Percentiles rank a stretch among this genome's conserved stretches.
These are phyloP conservation scores for Peronospora tabacina DNA, from an alignment of 352 stramenopile species.

Conservation along the genomic window DNA sequence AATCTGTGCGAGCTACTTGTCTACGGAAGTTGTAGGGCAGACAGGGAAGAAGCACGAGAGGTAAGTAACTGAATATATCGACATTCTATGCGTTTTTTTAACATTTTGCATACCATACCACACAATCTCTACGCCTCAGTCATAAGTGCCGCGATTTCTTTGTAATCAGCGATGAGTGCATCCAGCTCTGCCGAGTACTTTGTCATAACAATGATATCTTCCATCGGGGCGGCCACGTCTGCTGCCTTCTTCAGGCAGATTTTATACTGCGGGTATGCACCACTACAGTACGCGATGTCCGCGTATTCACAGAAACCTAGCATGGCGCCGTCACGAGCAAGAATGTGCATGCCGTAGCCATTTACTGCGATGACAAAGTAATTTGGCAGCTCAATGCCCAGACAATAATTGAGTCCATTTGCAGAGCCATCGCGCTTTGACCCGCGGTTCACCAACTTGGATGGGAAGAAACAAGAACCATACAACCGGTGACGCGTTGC, in stretches of 20 bases:
- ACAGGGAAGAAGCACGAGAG: neutral
- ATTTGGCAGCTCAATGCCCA: constrained; percentile 63
- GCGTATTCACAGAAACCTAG: constrained; percentile 63
- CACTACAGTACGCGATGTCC: constrained; percentile 50
- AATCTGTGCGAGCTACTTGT: neutral
- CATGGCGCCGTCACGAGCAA: constrained; percentile 56
- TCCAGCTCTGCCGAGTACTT: constrained; percentile 64
- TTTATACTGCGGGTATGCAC: constrained; percentile 59
- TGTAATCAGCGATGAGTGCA: constrained; percentile 60
- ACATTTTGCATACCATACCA: neutral
- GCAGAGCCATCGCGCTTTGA: constrained; percentile 22
- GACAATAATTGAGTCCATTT: constrained; percentile 24
- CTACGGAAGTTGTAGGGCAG: neutral
- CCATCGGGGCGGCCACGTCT: constrained; percentile 27
- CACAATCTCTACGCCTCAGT: constrained; percentile 34
- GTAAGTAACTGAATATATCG: constrained; percentile 17
- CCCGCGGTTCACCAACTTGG: constrained; percentile 45
- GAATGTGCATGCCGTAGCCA: constrained; percentile 86
- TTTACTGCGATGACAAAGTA: constrained; percentile 88
- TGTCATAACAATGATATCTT: constrained; percentile 59
- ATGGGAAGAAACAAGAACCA: constrained; percentile 85
- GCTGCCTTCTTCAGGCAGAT: constrained; percentile 47
- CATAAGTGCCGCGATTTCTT: constrained; percentile 63
- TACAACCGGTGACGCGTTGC: constrained; percentile 77
- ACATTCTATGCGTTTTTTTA: constrained; percentile 29